Conservation (phyloP, 768 basidiomycete species). For the button mushroom (Agaricus bisporus) region DNA sequence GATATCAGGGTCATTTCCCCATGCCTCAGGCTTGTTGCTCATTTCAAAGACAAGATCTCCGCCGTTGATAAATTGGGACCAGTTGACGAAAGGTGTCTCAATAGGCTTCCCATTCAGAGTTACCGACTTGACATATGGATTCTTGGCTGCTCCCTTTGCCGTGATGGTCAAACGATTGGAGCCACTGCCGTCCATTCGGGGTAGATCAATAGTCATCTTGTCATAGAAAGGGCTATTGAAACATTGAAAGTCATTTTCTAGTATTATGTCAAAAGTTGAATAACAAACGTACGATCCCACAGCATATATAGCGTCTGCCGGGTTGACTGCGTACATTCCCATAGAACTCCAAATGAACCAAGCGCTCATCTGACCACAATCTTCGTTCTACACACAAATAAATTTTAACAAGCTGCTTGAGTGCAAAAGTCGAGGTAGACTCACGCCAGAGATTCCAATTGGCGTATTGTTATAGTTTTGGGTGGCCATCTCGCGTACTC, state of each 20-base stretch:
- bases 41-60: constrained; percentile 60
- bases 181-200: constrained; percentile 18
- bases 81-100: constrained; percentile 43
- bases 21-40: constrained; percentile 34
- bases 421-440: constrained; percentile 12
- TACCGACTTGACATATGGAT: constrained; percentile 56
- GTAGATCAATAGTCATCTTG: constrained; percentile 50
- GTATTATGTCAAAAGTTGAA: background rate
- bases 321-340: constrained; percentile 84
- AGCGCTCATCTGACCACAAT: constrained; percentile 88
- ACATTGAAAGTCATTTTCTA: background rate
- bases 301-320: constrained; percentile 68
- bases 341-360: constrained; percentile 83
- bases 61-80: constrained; percentile 55
- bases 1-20: constrained; percentile 26
- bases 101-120: constrained; percentile 46
- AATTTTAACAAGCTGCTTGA: background rate
- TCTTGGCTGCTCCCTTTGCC: constrained; percentile 50
- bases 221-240: constrained; percentile 41
- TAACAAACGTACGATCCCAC: constrained; percentile 55
- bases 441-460: constrained; percentile 64
- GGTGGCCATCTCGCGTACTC: constrained; percentile 56
- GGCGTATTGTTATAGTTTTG: constrained; percentile 62
- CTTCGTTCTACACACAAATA: constrained; percentile 57
- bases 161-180: constrained; percentile 40